Evolutionary conservation across 1,139 yeast species (phyloP).

Genomic region (Candida anutae): DNA sequence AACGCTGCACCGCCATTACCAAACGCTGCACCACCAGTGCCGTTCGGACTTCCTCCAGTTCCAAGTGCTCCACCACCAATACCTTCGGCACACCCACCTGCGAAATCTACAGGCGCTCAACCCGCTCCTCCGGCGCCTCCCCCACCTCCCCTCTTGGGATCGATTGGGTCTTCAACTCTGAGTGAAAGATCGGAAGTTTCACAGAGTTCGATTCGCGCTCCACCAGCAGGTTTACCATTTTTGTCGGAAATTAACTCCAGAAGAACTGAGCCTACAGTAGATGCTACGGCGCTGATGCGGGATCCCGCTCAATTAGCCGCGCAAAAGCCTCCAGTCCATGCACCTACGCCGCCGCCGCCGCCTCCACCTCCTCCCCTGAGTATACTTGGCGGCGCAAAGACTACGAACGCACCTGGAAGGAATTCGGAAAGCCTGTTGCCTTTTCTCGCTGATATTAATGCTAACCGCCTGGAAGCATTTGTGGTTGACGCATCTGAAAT

Average conservation of each 20-base stretch:
- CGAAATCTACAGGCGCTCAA: conserved; percentile 9
- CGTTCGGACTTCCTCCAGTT: too few relatives aligned
- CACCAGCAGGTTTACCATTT: conserved; percentile 29
- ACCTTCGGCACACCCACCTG: too few relatives aligned
- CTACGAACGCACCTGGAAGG: conserved; percentile 6
- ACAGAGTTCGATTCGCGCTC: conserved; percentile 4
- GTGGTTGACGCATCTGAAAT: conserved; percentile 25
- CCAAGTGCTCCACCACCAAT: conserved; percentile 7
- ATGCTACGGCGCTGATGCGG: conserved; percentile 5
- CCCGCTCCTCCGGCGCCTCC: conserved; percentile 2
- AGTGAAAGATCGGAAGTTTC: not conserved
- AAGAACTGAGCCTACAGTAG: conserved; percentile 15
- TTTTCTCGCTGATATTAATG: conserved; percentile 35
- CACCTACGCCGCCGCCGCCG: conserved; percentile 4
- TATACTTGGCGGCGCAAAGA: conserved; percentile 7
- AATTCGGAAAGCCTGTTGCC: conserved; percentile 15
- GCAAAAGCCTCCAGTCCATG: conserved; percentile 12
- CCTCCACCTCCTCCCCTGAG: conserved; percentile 7
- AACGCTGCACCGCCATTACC: too few relatives aligned
- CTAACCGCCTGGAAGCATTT: conserved; percentile 27
- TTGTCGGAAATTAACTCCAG: conserved; percentile 32
- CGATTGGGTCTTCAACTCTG: too few relatives aligned
- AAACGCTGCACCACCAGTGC: too few relatives aligned
- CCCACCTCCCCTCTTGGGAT: not conserved
- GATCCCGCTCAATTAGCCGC: conserved; percentile 13